Evolutionary conservation across 2,329 filamentous ascomycete genomes (phyloP), one percentile per base, ranked within the genome.

Genomic region (Aphanocladium album): DNA sequence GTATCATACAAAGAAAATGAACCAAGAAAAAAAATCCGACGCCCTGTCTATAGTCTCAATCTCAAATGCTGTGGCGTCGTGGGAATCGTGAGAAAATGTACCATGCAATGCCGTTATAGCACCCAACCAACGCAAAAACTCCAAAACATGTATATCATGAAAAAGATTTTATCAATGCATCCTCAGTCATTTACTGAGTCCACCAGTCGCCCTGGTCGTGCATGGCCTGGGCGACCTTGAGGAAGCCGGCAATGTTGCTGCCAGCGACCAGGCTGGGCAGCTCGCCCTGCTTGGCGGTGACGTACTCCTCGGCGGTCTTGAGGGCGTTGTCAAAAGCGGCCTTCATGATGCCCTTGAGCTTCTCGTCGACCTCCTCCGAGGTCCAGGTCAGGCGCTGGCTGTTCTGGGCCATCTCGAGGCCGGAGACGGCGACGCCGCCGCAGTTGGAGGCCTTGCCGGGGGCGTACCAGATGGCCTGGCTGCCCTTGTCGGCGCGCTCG

Each of bases 341-440:
- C 83, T 93, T 89, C 95, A 99, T 99, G 80, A 98, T 98, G 69
- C 77, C 81, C 84, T 96, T 92, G 72, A 99, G 88, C 79, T 91
- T 91, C 68, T 83, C 79, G 78, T 98, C 93, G 66, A 98, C 95
- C 81, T 96, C 89, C 81, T 96, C 90, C 51, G 82, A 72, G 30
- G 90, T 90, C 95, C 95, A 99, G 71, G 79, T 84, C 66, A 97
- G 82, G 63, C 93, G 89, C 76, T 88, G 79, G 66, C 89, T 93
- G 86, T 99, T 98, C 86, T 99, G 95, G 8, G 93, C 93, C 95
- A 99, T 99, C 84, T 99, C 95, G 49, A 99, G 86, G 69, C 95
- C 95, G 2, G 92, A 96, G 45, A 99, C 95, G 61, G 95, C 95
- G 61, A 98, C 95, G 83, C 95, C 95, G 76, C 95, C 95, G 68